Evolutionary conservation across 345 rosid species (phyloP).

Genomic region (Clausena lansium): DNA sequence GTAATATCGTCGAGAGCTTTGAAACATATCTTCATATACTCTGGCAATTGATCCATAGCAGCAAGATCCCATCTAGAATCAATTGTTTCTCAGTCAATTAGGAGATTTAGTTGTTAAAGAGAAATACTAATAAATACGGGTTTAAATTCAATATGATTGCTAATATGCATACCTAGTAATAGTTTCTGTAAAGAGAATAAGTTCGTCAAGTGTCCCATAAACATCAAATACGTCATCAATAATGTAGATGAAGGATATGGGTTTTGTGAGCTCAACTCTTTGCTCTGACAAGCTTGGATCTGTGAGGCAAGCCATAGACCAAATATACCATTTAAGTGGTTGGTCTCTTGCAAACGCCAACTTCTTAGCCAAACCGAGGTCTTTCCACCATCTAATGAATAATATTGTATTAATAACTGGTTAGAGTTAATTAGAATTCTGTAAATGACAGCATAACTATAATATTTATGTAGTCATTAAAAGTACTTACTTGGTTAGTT

Average conservation of each 20-base stretch:
- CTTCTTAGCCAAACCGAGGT: constrained; percentile 40
- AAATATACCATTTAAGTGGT: constrained; percentile 52
- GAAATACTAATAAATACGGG: too few relatives aligned
- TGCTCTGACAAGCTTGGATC: constrained; percentile 46
- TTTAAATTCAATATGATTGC: not conserved
- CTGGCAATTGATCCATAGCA: constrained; percentile 29
- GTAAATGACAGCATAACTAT: not conserved
- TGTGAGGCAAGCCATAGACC: constrained; percentile 44
- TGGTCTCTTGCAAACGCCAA: constrained; percentile 49
- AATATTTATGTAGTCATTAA: not conserved
- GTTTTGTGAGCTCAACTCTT: constrained; percentile 48
- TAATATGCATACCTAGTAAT: constrained; percentile 30
- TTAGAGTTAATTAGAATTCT: not conserved
- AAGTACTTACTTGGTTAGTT: constrained; percentile 31
- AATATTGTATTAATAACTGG: too few relatives aligned
- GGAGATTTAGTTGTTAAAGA: too few relatives aligned
- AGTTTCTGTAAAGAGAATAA: constrained; percentile 44
- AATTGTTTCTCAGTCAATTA: not conserved
- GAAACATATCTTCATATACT: constrained; percentile 42
- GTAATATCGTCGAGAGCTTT: constrained; percentile 42
- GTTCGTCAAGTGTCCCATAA: constrained; percentile 43
- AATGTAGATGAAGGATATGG: constrained; percentile 51
- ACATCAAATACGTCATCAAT: constrained; percentile 60
- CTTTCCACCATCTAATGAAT: constrained; percentile 59
- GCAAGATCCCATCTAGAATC: constrained; percentile 41